Percentiles rank a stretch among this genome's conserved stretches.
Conservation (phyloP, 2,329 filamentous ascomycete species). For the Zarea fungicola region DNA sequence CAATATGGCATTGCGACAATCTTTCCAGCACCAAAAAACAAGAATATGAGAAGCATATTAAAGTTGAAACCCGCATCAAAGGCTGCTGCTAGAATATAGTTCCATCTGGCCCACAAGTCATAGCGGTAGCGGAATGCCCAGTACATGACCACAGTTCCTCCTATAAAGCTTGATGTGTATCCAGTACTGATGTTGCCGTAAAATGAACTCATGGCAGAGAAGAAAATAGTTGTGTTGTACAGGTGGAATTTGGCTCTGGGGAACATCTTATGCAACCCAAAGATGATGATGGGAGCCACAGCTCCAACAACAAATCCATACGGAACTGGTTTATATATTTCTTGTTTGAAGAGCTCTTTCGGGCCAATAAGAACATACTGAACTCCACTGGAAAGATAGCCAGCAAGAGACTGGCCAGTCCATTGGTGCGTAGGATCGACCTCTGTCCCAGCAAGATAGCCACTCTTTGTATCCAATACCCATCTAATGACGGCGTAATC, state of each 20-base stretch:
- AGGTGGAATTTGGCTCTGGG: slow-evolving; percentile 49
- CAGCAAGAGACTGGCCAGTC: slow-evolving; percentile 51
- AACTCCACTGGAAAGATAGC: slow-evolving; percentile 48
- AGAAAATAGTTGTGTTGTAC: slow-evolving; percentile 60
- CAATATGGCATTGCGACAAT: slow-evolving; percentile 55
- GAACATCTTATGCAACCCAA: slow-evolving; percentile 46
- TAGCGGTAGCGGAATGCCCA: slow-evolving; percentile 52
- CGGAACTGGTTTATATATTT: slow-evolving; percentile 43
- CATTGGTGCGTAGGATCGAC: slow-evolving; percentile 54
- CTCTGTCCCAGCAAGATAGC: slow-evolving; percentile 46
- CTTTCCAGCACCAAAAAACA: slow-evolving; percentile 53
- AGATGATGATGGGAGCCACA: slow-evolving; percentile 41
- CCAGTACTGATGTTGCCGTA: slow-evolving; percentile 59
- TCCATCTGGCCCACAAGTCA: slow-evolving; percentile 54
- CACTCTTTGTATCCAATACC: slow-evolving; percentile 51
- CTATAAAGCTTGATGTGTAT: slow-evolving; percentile 51
- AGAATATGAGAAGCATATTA: slow-evolving; percentile 56
- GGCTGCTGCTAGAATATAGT: slow-evolving; percentile 56
- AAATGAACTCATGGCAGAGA: slow-evolving; percentile 48
- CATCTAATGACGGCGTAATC: slow-evolving; percentile 58
- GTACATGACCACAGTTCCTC: slow-evolving; percentile 57
- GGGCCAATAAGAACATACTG: slow-evolving; percentile 57
- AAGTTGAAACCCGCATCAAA: slow-evolving; percentile 60
- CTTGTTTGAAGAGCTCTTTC: slow-evolving; percentile 41
- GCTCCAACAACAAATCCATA: slow-evolving; percentile 51